Evolutionary conservation across 441 rosid species (phyloP), one percentile per base, ranked within the genome.

Genomic region (Gossypium schwendimanii): DNA sequence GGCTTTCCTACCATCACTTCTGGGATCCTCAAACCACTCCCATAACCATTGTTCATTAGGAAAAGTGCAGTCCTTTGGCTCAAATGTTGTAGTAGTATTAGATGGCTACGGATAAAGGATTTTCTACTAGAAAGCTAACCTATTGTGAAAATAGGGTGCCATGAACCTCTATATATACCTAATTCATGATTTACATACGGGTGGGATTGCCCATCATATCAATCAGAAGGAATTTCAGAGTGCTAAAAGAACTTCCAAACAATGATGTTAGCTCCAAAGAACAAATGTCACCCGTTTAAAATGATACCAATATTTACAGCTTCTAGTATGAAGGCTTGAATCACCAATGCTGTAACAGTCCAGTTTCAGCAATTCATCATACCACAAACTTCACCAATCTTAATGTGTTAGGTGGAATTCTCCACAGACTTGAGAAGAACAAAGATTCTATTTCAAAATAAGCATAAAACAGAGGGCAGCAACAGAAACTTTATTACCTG

Each of bases 401-500:
- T 11, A 41, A 18, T 10, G 14, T 31, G 24, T 26, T 1, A 67
- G 24, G 10, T 50, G 10, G 26, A 11, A 50, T 49, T 17, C 45
- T 50, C 71, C 60, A 68, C 10, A 17, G 9, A 15, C 17, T 21
- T 50, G 17, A 45, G 39, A 65, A 28, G 60, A 17, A 50, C 3
- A 50, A 67, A 31, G 20, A 49, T 53, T 28, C 61, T 1, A 70
- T 12, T 69, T 44, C 45, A 17, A 64, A 49, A 10, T 21, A 59
- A 26, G 17, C 18, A 18, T 50, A 49, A 73, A 58, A 39, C 45
- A 45, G 20, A 73, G 58, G 59, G 50, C 53, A 58, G 20, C 33
- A 41, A 44, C 1, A 11, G 15, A 60, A 70, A 36, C 49, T 12
- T 58, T 17, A 4, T 64, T 82, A 88, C 98, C 96, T 87, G 94